Conservation (phyloP, 2,329 filamentous ascomycete species). For the Ophiostoma montium region DNA sequence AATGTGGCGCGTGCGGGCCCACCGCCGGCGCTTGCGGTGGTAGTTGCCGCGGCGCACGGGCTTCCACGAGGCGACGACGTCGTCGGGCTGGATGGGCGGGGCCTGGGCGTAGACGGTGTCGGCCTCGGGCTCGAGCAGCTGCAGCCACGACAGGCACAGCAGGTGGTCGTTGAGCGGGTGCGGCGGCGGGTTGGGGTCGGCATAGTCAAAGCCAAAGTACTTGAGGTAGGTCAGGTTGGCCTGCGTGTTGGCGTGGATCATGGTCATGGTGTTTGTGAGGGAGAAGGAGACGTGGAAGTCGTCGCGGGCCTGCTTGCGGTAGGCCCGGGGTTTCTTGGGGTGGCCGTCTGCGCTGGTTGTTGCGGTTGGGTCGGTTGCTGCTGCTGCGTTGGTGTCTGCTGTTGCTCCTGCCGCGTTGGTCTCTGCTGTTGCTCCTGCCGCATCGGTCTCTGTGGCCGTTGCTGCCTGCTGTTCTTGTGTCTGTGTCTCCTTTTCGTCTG, state of each 20-base stretch:
- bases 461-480: not conserved
- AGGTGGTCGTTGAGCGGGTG: conserved; percentile 77
- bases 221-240: conserved; percentile 77
- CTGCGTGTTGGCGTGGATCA: conserved; percentile 70
- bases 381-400: not conserved
- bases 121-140: conserved; percentile 62
- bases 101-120: conserved; percentile 61
- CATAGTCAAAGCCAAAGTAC: conserved; percentile 75
- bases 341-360: not conserved
- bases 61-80: conserved; percentile 58
- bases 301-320: conserved; percentile 19
- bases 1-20: conserved; percentile 56
- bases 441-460: not conserved
- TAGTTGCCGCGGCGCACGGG: conserved; percentile 71
- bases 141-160: conserved; percentile 79
- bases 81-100: conserved; percentile 43
- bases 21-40: conserved; percentile 76
- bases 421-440: not conserved
- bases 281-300: conserved; percentile 53
- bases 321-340: not conserved
- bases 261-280: conserved; percentile 60
- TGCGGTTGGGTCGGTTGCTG: not conserved
- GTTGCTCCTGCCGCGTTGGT: not conserved
- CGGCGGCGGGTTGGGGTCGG: conserved; percentile 45
- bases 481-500: not conserved